phyloP scores from a whole-genome alignment of 441 rosid genomes.

The Erysimum pusillum region DNA sequence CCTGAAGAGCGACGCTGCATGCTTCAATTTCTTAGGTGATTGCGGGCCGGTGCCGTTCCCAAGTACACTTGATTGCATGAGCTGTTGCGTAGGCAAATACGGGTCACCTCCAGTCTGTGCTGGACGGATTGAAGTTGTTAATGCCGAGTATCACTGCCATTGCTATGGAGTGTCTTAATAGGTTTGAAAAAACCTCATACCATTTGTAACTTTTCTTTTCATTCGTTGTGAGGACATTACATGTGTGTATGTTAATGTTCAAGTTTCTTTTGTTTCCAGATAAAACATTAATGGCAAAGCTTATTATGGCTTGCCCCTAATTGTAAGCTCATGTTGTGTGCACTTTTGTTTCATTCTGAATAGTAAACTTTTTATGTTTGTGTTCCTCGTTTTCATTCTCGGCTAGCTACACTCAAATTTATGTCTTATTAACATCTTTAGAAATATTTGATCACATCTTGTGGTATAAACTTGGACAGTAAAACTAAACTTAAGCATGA shows the following conservation, averaged over 20 bases:
- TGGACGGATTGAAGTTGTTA: constrained; percentile 4
- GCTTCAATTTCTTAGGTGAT: not conserved
- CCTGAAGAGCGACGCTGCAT: not conserved
- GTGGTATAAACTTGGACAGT: too few relatives aligned
- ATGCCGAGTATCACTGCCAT: constrained; percentile 5
- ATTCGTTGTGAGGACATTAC: not conserved
- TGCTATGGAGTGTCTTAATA: not conserved
- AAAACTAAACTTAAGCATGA: too few relatives aligned
- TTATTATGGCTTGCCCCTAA: too few relatives aligned
- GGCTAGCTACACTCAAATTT: too few relatives aligned
- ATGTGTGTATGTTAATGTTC: not conserved
- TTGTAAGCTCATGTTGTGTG: too few relatives aligned
- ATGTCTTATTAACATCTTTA: too few relatives aligned
- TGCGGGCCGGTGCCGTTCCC: not conserved
- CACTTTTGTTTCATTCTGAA: too few relatives aligned
- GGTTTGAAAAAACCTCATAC: not conserved
- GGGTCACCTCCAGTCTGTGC: not conserved
- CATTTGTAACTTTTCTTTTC: not conserved
- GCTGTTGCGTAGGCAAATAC: not conserved
- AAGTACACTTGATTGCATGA: not conserved
- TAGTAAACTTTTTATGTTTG: too few relatives aligned
- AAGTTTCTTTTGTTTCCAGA: constrained; percentile 15
- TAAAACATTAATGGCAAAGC: not conserved
- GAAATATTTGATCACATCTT: too few relatives aligned
- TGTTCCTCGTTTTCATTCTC: too few relatives aligned